Conservation (phyloP, 1,139 yeast genomes). For the Yamadazyma triangularis region DNA sequence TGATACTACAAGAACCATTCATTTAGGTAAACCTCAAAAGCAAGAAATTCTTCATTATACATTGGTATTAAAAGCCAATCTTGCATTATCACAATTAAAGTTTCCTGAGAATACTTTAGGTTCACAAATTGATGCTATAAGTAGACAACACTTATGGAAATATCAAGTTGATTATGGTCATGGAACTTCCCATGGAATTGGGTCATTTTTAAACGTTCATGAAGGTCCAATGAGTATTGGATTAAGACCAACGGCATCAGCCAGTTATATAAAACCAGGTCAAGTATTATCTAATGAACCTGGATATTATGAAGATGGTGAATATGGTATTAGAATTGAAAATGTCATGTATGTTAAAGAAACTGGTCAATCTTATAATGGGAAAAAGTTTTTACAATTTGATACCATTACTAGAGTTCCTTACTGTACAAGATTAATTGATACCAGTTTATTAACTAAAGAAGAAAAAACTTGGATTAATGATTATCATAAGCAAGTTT, state of each 20-base stretch:
- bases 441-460: conserved; percentile 34
- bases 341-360: conserved; percentile 67
- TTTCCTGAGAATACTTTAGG: conserved; percentile 92
- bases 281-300: conserved; percentile 91
- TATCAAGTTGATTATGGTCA: conserved; percentile 89
- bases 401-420: conserved; percentile 92
- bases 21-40: conserved; percentile 63
- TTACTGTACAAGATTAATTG: conserved; percentile 35
- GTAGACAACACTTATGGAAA: conserved; percentile 86
- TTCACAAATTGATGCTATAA: conserved; percentile 74
- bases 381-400: conserved; percentile 62
- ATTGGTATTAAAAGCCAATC: conserved; percentile 85
- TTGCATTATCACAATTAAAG: conserved; percentile 68
- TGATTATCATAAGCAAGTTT: conserved; percentile 59
- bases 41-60: conserved; percentile 79
- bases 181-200: conserved; percentile 98
- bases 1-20: conserved; percentile 91
- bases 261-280: conserved; percentile 56
- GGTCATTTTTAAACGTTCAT: conserved; percentile 87
- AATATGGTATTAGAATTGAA: conserved; percentile 91
- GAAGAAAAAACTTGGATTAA: conserved; percentile 71
- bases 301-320: conserved; percentile 89
- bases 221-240: conserved; percentile 97
- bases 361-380: conserved; percentile 39
- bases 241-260: conserved; percentile 48